phyloP scores from a whole-genome alignment of 345 rosid genomes.

The Gossypium arboreum region DNA sequence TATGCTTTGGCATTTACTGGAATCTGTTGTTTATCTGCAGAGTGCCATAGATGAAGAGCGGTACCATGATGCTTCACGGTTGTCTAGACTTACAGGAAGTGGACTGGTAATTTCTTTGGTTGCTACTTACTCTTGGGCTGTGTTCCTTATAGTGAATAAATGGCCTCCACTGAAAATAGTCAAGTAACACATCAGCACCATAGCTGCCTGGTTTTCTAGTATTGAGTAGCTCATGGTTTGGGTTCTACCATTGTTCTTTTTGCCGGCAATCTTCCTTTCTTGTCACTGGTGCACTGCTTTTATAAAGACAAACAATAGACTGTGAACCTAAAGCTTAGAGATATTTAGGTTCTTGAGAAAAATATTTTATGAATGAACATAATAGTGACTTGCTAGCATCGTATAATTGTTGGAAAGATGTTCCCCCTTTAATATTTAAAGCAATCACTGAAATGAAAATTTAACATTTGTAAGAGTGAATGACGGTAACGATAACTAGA shows the following conservation, averaged over 20 bases:
- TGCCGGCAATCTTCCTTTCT: neutral
- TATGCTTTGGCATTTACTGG: constrained; percentile 16
- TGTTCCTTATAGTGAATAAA: constrained; percentile 2
- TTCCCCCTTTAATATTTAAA: neutral
- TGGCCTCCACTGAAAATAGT: constrained; percentile 1
- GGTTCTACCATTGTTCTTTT: neutral
- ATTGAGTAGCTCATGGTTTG: neutral
- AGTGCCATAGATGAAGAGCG: constrained; percentile 73
- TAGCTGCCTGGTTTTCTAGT: neutral
- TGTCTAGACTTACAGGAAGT: constrained; percentile 70
- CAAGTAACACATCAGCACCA: neutral
- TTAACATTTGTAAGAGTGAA: neutral
- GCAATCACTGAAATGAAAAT: neutral
- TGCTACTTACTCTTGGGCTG: neutral
- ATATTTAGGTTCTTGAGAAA: neutral
- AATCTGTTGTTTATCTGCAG: constrained; percentile 35
- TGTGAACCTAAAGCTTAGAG: neutral
- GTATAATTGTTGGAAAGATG: neutral
- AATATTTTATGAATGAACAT: constrained; percentile 1
- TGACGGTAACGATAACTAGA: neutral
- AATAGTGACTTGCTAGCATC: neutral
- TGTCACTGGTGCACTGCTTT: neutral
- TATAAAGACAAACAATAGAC: neutral
- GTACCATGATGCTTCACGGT: constrained; percentile 78
- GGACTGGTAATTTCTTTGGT: constrained; percentile 61